phyloP scores from a whole-genome alignment of 23 red algal genomes.

The Gracilaria gracilis region DNA sequence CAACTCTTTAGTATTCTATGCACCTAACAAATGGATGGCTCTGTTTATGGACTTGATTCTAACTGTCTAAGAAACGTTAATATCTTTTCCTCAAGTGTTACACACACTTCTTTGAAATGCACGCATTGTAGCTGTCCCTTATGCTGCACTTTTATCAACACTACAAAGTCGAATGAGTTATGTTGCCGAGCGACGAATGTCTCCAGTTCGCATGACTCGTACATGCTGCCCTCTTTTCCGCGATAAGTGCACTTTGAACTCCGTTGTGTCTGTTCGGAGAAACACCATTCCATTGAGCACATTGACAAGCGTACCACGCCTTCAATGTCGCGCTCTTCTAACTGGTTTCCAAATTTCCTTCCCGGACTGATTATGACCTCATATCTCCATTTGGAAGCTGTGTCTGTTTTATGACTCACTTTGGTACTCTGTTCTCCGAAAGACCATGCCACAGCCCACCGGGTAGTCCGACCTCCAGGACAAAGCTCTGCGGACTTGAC shows the following conservation, averaged over 20 bases:
- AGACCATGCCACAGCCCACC: slow-evolving; percentile 72
- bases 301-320: neutral
- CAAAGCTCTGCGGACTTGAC: slow-evolving; percentile 39
- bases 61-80: slow-evolving; percentile 18
- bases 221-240: neutral
- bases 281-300: neutral
- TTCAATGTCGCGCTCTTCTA: slow-evolving; percentile 16
- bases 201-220: neutral
- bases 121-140: neutral
- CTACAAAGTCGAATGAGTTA: neutral
- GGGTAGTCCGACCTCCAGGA: slow-evolving; percentile 49
- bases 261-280: neutral
- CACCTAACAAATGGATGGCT: neutral
- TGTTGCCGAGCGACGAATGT: neutral
- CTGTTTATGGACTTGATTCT: neutral
- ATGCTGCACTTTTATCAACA: neutral
- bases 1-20: neutral
- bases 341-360: slow-evolving; percentile 41
- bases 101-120: neutral
- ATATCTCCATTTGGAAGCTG: slow-evolving; percentile 12
- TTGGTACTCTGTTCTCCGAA: slow-evolving; percentile 30
- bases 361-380: neutral
- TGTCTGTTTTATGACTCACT: neutral
- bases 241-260: neutral
- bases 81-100: neutral